Conservation (phyloP, 495 filamentous ascomycete species). For the Hypoxylon trugodes region DNA sequence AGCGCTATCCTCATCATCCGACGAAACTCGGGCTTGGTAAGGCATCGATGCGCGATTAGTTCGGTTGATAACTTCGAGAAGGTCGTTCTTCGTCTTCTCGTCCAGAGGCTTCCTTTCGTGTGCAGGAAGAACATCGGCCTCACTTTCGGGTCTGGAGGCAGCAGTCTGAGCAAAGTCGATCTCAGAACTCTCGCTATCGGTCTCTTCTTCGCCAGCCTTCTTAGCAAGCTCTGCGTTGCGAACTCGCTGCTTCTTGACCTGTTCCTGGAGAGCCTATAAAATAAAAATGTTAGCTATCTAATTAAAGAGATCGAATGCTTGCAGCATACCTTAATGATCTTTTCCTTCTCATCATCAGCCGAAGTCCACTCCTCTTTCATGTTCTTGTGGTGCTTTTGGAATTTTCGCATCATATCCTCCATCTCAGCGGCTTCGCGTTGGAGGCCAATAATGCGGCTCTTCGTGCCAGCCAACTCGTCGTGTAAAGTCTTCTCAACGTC, state of each 20-base stretch:
- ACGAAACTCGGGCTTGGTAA: too few species aligned
- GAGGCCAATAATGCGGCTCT: background rate
- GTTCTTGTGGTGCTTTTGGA: conserved; percentile 7
- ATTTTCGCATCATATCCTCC: background rate
- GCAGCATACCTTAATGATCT: conserved; percentile 18
- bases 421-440: background rate
- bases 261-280: conserved; percentile 12
- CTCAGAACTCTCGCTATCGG: too few species aligned
- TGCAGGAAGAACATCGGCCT: too few species aligned
- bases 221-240: conserved; percentile 2
- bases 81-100: too few species aligned
- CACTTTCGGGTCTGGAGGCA: too few species aligned
- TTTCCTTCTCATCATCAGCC: background rate
- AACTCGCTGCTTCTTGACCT: conserved; percentile 11
- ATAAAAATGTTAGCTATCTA: conserved; percentile 1
- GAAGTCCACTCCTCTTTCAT: background rate
- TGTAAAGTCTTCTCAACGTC: background rate
- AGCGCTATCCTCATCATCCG: too few species aligned
- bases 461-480: background rate
- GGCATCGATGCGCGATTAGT: too few species aligned
- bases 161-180: too few species aligned
- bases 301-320: background rate
- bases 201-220: background rate
- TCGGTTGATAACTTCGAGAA: too few species aligned
- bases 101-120: too few species aligned